Evolutionary conservation across 2,329 filamentous ascomycete species (phyloP).

Genomic region (Fusarium sororula): DNA sequence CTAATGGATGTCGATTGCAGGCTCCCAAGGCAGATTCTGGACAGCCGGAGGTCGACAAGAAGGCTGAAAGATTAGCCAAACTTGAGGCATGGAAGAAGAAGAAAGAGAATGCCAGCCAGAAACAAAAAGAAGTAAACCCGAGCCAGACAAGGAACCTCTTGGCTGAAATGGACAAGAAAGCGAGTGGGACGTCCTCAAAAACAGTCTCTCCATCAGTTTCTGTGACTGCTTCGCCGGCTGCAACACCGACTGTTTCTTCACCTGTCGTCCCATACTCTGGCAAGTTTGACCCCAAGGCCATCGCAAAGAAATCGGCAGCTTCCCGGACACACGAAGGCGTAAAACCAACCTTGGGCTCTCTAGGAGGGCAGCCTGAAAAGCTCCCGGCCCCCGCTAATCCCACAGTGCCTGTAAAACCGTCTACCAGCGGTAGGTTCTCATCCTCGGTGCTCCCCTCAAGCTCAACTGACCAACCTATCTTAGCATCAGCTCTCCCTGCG

Average conservation of each 20-base stretch:
- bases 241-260: conserved; percentile 56
- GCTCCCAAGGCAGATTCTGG: conserved; percentile 58
- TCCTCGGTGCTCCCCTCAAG: background rate
- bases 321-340: conserved; percentile 64
- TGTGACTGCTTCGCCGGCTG: conserved; percentile 60
- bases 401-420: conserved; percentile 46
- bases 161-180: conserved; percentile 78
- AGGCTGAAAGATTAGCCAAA: conserved; percentile 82
- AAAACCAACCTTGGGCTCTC: conserved; percentile 57
- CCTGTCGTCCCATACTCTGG: conserved; percentile 72
- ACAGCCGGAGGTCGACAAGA: conserved; percentile 75
- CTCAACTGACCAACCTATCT: conserved; percentile 37
- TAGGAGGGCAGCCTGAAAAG: conserved; percentile 53
- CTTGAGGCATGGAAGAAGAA: conserved; percentile 94
- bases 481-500: conserved; percentile 68
- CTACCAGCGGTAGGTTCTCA: conserved; percentile 48
- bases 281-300: conserved; percentile 88
- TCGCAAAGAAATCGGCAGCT: conserved; percentile 79
- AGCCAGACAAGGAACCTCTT: conserved; percentile 73
- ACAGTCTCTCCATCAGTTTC: conserved; percentile 61
- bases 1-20: conserved; percentile 55
- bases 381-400: conserved; percentile 45
- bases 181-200: conserved; percentile 56
- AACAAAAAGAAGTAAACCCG: conserved; percentile 73
- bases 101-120: conserved; percentile 78